Evolutionary conservation across 139 green algal species (phyloP).

Genomic region (Chlorella sorokiniana): DNA sequence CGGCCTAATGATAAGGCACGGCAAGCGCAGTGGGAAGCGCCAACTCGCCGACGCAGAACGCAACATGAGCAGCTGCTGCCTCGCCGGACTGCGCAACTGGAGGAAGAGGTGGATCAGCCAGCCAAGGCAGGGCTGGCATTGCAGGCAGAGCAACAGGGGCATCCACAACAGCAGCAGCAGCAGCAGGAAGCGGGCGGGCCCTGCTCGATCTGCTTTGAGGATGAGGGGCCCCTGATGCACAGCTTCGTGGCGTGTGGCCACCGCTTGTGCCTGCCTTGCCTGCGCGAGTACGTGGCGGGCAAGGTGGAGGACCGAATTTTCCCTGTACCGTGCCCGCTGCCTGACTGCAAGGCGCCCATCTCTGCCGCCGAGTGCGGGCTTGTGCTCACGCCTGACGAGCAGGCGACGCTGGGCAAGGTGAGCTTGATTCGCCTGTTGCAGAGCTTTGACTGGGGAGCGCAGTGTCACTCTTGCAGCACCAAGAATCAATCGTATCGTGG

Average conservation of each 20-base stretch:
- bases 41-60: too few relatives aligned
- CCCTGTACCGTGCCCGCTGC: constrained; percentile 44
- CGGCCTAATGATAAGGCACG: too few relatives aligned
- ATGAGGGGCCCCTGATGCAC: constrained; percentile 17
- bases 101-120: background rate
- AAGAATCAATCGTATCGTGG: background rate
- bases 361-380: constrained; percentile 16
- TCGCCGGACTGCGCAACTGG: background rate
- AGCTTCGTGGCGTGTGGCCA: constrained; percentile 9
- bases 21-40: too few relatives aligned
- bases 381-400: constrained; percentile 24
- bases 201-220: constrained; percentile 31
- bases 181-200: background rate
- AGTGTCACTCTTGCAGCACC: background rate
- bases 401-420: constrained; percentile 16
- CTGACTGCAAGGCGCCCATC: constrained; percentile 28
- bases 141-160: background rate
- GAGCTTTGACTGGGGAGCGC: too few relatives aligned
- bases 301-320: constrained; percentile 32
- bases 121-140: background rate
- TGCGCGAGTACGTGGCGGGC: constrained; percentile 40
- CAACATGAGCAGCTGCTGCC: background rate
- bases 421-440: background rate
- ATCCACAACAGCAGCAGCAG: background rate
- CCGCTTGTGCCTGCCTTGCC: constrained; percentile 47